Conservation (phyloP, 768 basidiomycete species). For the Arthromyces matolae region DNA sequence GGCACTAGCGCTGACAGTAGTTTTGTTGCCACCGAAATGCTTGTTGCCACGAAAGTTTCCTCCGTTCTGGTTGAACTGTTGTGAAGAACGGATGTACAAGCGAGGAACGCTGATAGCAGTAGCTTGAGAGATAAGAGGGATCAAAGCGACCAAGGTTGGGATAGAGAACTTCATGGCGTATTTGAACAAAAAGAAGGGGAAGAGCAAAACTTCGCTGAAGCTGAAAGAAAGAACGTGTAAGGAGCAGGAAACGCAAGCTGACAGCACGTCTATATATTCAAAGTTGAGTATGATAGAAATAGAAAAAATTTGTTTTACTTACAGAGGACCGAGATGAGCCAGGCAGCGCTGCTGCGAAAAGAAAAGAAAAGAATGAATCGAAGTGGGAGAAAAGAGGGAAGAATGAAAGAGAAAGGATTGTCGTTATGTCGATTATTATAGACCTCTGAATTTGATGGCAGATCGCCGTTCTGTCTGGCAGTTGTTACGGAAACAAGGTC, state of each 20-base stretch:
- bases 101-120: slow-evolving; percentile 23
- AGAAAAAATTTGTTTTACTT: slow-evolving; percentile 11
- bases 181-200: too few species aligned
- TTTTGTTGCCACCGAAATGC: not conserved
- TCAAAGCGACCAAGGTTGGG: slow-evolving; percentile 35
- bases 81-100: slow-evolving; percentile 25
- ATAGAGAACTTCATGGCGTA: slow-evolving; percentile 48
- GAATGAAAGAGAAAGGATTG: slow-evolving; percentile 14
- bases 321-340: slow-evolving; percentile 25
- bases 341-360: slow-evolving; percentile 55
- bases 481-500: slow-evolving; percentile 27
- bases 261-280: slow-evolving; percentile 17
- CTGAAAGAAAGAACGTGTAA: slow-evolving; percentile 35
- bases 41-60: slow-evolving; percentile 8
- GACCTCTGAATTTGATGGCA: not conserved
- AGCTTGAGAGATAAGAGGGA: slow-evolving; percentile 38
- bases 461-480: slow-evolving; percentile 8
- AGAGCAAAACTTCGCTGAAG: slow-evolving; percentile 45
- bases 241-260: slow-evolving; percentile 26
- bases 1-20: slow-evolving; percentile 7
- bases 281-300: not conserved
- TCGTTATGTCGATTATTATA: slow-evolving; percentile 11
- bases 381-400: slow-evolving; percentile 21
- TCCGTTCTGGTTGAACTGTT: slow-evolving; percentile 17
- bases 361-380: slow-evolving; percentile 23